A percentile compares a stretch with the other conserved stretches of the same genome.
These are phyloP conservation scores for Nigrospora oryzae DNA, from an alignment of 2,329 filamentous ascomycete species.

Conservation along the genomic window DNA sequence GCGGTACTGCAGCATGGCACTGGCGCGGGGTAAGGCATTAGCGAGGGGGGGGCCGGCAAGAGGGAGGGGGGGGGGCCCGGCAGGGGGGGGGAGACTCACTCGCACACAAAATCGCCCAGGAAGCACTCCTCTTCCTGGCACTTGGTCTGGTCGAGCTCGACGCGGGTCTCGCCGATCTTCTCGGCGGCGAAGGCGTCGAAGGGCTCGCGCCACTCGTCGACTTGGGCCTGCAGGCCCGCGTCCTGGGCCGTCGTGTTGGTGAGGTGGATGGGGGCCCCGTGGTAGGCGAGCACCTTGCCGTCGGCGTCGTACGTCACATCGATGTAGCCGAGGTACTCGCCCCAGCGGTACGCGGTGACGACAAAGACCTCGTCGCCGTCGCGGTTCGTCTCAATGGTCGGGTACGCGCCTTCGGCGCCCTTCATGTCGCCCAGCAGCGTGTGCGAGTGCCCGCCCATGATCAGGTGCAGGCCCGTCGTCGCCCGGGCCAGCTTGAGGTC, in stretches of 20 bases:
- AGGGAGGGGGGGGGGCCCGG: constrained; percentile 1
- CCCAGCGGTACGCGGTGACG: constrained; percentile 61
- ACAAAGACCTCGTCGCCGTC: constrained; percentile 61
- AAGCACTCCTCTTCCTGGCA: constrained; percentile 52
- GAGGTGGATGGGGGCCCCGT: constrained; percentile 55
- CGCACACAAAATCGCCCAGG: constrained; percentile 45
- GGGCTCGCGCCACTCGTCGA: constrained; percentile 49
- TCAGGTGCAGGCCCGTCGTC: constrained; percentile 57
- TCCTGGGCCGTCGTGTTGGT: constrained; percentile 54
- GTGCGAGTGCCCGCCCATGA: constrained; percentile 37
- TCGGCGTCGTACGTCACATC: constrained; percentile 53
- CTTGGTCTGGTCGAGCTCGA: constrained; percentile 48
- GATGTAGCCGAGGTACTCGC: constrained; percentile 60
- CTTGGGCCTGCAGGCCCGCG: constrained; percentile 44
- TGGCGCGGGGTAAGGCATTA: constrained; percentile 7
- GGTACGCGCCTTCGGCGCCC: constrained; percentile 51
- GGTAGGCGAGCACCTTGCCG: constrained; percentile 54
- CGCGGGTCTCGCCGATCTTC: constrained; percentile 44
- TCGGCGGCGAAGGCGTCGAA: constrained; percentile 53
- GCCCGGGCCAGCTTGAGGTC: constrained; percentile 52
- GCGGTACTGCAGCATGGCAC: constrained; percentile 54
- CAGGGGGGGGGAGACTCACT: constrained; percentile 24
- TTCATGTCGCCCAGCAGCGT: constrained; percentile 50
- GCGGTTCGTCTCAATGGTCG: constrained; percentile 52
- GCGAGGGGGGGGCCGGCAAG: not conserved